Conservation (phyloP, 2,329 filamentous ascomycete genomes). For the Pseudohalonectria lignicola region DNA sequence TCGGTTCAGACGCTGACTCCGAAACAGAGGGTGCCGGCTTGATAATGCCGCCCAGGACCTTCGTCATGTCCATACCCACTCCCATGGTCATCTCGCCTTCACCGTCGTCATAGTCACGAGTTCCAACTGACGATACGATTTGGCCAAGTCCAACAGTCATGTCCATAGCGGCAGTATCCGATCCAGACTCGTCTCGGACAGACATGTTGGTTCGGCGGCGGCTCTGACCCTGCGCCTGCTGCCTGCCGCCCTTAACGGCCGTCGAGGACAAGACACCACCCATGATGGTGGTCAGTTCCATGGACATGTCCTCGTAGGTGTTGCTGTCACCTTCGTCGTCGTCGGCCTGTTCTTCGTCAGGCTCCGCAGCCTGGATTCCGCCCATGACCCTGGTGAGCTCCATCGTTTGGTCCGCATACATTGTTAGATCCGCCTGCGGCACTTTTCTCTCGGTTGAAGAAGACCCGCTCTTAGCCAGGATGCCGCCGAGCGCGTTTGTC, state of each 20-base stretch:
- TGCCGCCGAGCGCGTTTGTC: constrained; percentile 32
- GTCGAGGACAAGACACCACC: constrained; percentile 35
- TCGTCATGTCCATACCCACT: constrained; percentile 58
- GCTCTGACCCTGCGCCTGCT: constrained; percentile 9
- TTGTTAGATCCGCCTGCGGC: not conserved
- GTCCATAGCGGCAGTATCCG: too few species aligned
- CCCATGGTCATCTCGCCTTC: constrained; percentile 23
- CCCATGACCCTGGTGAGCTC: constrained; percentile 75
- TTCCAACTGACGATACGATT: too few species aligned
- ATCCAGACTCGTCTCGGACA: too few species aligned
- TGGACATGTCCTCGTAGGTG: constrained; percentile 61
- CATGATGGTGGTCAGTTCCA: constrained; percentile 63
- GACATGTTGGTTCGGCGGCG: constrained; percentile 12
- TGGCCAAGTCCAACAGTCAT: too few species aligned
- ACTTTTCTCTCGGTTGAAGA: too few species aligned
- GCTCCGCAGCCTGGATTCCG: constrained; percentile 39
- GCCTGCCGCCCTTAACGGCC: constrained; percentile 5
- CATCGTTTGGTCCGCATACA: constrained; percentile 56
- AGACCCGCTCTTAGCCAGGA: constrained; percentile 16
- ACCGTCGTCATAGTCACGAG: too few species aligned
- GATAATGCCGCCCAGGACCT: constrained; percentile 52
- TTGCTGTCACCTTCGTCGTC: constrained; percentile 22
- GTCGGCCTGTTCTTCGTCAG: constrained; percentile 15
- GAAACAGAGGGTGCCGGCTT: too few species aligned
- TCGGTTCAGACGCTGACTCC: too few species aligned